Evolutionary conservation across 108 stramenopile species (phyloP).

Genomic region (Cyclotella sp.): DNA sequence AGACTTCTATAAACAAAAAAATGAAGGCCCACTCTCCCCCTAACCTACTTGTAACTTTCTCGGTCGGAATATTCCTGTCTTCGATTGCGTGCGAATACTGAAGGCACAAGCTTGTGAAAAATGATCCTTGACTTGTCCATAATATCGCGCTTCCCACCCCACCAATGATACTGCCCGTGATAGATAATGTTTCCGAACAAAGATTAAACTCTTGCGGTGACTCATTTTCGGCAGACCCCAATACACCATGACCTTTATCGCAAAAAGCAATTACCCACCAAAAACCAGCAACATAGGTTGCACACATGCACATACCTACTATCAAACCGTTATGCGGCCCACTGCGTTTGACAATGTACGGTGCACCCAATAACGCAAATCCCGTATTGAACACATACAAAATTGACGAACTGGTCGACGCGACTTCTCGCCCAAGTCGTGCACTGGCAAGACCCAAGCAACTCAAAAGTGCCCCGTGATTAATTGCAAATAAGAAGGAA

Average conservation of each 20-base stretch:
- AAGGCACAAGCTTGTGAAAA: constrained; percentile 67
- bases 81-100: constrained; percentile 53
- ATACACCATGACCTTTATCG: constrained; percentile 1
- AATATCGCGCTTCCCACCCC: constrained; percentile 81
- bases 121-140: constrained; percentile 86
- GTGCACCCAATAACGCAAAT: constrained; percentile 71
- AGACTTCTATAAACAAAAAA: constrained; percentile 73
- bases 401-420: constrained; percentile 62
- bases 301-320: constrained; percentile 73
- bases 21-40: constrained; percentile 81
- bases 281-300: constrained; percentile 75
- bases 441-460: constrained; percentile 68
- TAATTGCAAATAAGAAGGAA: constrained; percentile 68
- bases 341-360: constrained; percentile 57
- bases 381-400: constrained; percentile 72
- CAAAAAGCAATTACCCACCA: constrained; percentile 42
- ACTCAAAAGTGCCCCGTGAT: constrained; percentile 65
- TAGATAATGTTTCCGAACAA: constrained; percentile 26
- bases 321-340: constrained; percentile 66
- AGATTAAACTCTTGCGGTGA: not conserved
- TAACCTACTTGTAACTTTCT: constrained; percentile 62
- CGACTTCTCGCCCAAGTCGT: constrained; percentile 64
- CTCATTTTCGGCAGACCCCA: constrained; percentile 10
- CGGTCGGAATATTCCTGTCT: constrained; percentile 11
- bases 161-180: constrained; percentile 70